Conservation (phyloP, 2,329 filamentous ascomycete species). For the Colletotrichum sp. region DNA sequence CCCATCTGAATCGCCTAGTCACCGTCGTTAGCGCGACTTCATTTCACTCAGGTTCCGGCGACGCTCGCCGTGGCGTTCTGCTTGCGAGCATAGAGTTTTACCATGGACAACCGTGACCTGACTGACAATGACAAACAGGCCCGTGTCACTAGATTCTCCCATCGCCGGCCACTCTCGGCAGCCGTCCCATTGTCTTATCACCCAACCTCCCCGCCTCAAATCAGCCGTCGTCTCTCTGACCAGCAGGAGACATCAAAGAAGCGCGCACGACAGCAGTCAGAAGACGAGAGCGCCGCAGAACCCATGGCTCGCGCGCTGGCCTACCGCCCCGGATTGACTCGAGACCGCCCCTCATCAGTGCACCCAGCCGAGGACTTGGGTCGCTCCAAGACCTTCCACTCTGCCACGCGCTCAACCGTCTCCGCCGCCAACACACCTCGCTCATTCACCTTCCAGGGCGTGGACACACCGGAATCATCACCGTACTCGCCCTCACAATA, state of each 20-base stretch:
- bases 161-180: slow-evolving; percentile 60
- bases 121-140: slow-evolving; percentile 44
- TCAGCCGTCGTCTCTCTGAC: slow-evolving; percentile 61
- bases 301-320: slow-evolving; percentile 46
- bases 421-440: slow-evolving; percentile 56
- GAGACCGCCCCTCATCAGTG: slow-evolving; percentile 47
- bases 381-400: slow-evolving; percentile 35
- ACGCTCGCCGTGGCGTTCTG: slow-evolving; percentile 1
- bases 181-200: slow-evolving; percentile 52
- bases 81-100: neutral
- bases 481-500: slow-evolving; percentile 20
- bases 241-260: slow-evolving; percentile 52
- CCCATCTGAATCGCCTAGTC: neutral
- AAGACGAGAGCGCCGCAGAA: slow-evolving; percentile 48
- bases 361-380: slow-evolving; percentile 41
- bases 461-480: slow-evolving; percentile 41
- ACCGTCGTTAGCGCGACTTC: slow-evolving; percentile 2
- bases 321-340: slow-evolving; percentile 43
- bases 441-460: slow-evolving; percentile 54
- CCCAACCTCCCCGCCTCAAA: slow-evolving; percentile 54
- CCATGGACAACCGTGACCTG: slow-evolving; percentile 8
- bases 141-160: slow-evolving; percentile 49
- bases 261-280: slow-evolving; percentile 39
- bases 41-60: slow-evolving; percentile 16
- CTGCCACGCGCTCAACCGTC: slow-evolving; percentile 20